A percentile compares a stretch with the other conserved stretches of the same genome.
Conservation (phyloP, 306 rosid species). For the Medicago ruthenica region DNA sequence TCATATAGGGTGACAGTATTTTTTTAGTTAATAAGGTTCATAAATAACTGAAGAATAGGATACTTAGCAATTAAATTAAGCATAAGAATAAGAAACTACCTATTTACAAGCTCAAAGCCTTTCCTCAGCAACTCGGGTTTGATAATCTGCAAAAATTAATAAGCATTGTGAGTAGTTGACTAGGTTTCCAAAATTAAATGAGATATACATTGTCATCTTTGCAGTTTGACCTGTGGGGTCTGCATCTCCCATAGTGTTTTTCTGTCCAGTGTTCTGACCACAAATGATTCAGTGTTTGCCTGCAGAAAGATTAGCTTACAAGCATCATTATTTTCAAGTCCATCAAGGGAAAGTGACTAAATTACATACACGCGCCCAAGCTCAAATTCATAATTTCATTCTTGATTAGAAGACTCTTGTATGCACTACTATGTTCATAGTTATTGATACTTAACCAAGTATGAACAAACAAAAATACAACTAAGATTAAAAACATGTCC, state of each 20-base stretch:
- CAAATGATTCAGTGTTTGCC: conserved; percentile 84
- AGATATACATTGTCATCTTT: conserved; percentile 27
- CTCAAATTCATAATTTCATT: background rate
- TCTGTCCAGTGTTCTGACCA: conserved; percentile 81
- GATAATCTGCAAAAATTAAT: conserved; percentile 66
- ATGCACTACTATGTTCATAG: background rate
- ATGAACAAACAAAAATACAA: background rate
- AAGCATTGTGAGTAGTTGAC: conserved; percentile 30
- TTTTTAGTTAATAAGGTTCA: background rate
- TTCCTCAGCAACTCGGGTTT: conserved; percentile 81
- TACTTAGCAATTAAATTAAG: conserved; percentile 16
- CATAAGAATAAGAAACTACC: conserved; percentile 57
- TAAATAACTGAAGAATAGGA: conserved; percentile 14
- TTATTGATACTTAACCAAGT: too few species aligned
- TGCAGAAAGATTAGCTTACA: conserved; percentile 52
- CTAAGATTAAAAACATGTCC: background rate
- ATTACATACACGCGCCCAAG: background rate
- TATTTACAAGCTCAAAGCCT: conserved; percentile 91
- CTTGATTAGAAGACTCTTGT: conserved; percentile 14
- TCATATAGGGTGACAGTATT: background rate
- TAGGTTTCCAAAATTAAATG: conserved; percentile 19
- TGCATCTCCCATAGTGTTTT: conserved; percentile 98
- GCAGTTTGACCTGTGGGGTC: conserved; percentile 85
- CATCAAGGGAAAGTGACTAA: conserved; percentile 8
- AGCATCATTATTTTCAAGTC: conserved; percentile 34